Conservation (phyloP, 2,329 filamentous ascomycete species). For the Cercospora sp. region DNA sequence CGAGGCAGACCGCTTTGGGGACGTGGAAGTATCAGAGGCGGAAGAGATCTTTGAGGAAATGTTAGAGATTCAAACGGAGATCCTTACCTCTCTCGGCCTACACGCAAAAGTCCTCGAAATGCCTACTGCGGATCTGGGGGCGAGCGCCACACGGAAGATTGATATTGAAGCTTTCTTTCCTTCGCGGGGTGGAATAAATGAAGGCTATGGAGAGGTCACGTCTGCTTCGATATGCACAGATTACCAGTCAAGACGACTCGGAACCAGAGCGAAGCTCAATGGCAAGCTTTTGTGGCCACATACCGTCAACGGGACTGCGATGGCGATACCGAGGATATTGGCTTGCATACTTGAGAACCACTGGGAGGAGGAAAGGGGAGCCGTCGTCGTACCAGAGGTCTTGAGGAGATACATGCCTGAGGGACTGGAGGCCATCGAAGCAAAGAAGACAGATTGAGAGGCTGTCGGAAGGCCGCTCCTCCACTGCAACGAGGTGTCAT, state of each 20-base stretch:
- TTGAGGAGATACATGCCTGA: slow-evolving; percentile 75
- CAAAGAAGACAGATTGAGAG: background rate
- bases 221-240: slow-evolving; percentile 90
- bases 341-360: slow-evolving; percentile 88
- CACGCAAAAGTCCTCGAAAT: slow-evolving; percentile 90
- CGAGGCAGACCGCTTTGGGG: slow-evolving; percentile 32
- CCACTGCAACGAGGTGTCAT: background rate
- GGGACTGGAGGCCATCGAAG: slow-evolving; percentile 19
- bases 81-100: slow-evolving; percentile 73
- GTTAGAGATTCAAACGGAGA: slow-evolving; percentile 80
- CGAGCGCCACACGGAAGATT: slow-evolving; percentile 79
- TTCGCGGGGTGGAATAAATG: slow-evolving; percentile 62
- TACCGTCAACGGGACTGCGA: slow-evolving; percentile 90
- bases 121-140: slow-evolving; percentile 84
- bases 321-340: slow-evolving; percentile 85
- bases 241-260: slow-evolving; percentile 83
- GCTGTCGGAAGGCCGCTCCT: background rate
- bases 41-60: slow-evolving; percentile 77
- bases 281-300: slow-evolving; percentile 72
- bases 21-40: slow-evolving; percentile 41
- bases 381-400: slow-evolving; percentile 74
- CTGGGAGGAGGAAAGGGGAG: slow-evolving; percentile 70
- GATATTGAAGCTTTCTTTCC: slow-evolving; percentile 97
- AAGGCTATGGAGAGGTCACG: slow-evolving; percentile 91
- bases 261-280: slow-evolving; percentile 65